phyloP scores from a whole-genome alignment of 2,329 filamentous ascomycete species.

The Ophiostoma novo-ulmi region DNA sequence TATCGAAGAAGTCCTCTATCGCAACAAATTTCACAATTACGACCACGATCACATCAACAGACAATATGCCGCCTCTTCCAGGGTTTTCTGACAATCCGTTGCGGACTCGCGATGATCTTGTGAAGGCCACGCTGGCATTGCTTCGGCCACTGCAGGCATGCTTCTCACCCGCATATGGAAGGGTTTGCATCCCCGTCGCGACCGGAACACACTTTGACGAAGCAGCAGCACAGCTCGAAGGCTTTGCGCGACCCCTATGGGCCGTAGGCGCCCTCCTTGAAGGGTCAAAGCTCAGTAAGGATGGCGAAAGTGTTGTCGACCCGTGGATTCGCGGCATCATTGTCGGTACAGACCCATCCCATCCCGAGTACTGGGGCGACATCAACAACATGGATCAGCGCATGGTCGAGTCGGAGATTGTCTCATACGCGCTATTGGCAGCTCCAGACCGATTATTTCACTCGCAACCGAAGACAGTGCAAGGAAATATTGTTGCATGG shows the following conservation, averaged over 20 bases:
- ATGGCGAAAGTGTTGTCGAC: slow-evolving; percentile 16
- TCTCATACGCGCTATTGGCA: slow-evolving; percentile 45
- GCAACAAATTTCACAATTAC: neutral
- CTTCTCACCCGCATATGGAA: slow-evolving; percentile 35
- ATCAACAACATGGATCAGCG: slow-evolving; percentile 45
- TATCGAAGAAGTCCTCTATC: neutral
- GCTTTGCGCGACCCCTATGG: slow-evolving; percentile 41
- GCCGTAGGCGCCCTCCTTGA: slow-evolving; percentile 24
- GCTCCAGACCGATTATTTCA: slow-evolving; percentile 39
- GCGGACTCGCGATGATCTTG: slow-evolving; percentile 35
- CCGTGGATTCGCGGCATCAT: slow-evolving; percentile 35
- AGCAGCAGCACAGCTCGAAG: slow-evolving; percentile 42
- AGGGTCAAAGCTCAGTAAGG: neutral
- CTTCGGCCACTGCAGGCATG: slow-evolving; percentile 34
- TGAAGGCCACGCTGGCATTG: slow-evolving; percentile 35
- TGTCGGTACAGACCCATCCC: slow-evolving; percentile 34
- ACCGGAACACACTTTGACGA: slow-evolving; percentile 43
- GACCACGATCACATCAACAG: neutral
- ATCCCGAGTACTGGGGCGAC: slow-evolving; percentile 44
- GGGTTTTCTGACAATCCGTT: slow-evolving; percentile 43
- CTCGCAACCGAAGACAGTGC: slow-evolving; percentile 31
- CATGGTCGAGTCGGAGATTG: slow-evolving; percentile 51
- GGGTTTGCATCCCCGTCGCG: slow-evolving; percentile 36
- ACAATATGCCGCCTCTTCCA: slow-evolving; percentile 29
- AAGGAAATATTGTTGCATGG: slow-evolving; percentile 32